Evolutionary conservation across 1,139 yeast genomes (phyloP).

Genomic region (Saccharomyces hybrid): DNA sequence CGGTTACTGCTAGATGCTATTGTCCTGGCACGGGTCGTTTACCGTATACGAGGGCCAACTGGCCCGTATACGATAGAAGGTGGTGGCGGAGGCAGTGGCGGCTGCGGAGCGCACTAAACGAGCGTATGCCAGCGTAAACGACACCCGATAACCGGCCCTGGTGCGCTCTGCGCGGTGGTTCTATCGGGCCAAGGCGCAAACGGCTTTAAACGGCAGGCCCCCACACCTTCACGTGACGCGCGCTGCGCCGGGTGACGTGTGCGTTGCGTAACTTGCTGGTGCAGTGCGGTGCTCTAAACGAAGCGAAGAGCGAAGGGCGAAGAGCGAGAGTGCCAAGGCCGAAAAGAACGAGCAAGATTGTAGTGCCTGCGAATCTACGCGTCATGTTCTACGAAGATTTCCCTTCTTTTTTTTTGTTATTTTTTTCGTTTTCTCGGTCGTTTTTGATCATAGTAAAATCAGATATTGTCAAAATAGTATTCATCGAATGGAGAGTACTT

Average conservation of each 20-base stretch:
- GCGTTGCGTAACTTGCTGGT: not conserved
- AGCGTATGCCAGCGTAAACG: not conserved
- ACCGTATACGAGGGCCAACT: not conserved
- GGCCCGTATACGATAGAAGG: not conserved
- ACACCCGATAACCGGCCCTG: not conserved
- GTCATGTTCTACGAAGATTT: not conserved
- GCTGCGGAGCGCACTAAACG: not conserved
- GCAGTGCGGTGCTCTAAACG: not conserved
- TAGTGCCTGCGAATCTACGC: not conserved
- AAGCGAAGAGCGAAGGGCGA: not conserved
- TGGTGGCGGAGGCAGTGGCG: not conserved
- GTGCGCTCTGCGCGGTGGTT: not conserved
- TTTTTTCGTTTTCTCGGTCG: not conserved
- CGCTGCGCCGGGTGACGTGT: not conserved
- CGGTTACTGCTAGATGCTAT: not conserved
- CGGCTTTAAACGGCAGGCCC: not conserved
- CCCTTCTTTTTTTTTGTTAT: not conserved
- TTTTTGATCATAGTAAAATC: not conserved
- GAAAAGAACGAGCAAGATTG: not conserved
- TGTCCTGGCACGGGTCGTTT: not conserved
- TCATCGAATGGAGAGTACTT: constrained; percentile 33
- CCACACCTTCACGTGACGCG: not conserved
- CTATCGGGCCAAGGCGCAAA: not conserved
- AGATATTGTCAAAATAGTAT: constrained; percentile 20
- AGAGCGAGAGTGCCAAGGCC: not conserved